These are phyloP conservation scores for Sutorius australiensis DNA, from an alignment of 768 basidiomycete species.

Conservation along the genomic window DNA sequence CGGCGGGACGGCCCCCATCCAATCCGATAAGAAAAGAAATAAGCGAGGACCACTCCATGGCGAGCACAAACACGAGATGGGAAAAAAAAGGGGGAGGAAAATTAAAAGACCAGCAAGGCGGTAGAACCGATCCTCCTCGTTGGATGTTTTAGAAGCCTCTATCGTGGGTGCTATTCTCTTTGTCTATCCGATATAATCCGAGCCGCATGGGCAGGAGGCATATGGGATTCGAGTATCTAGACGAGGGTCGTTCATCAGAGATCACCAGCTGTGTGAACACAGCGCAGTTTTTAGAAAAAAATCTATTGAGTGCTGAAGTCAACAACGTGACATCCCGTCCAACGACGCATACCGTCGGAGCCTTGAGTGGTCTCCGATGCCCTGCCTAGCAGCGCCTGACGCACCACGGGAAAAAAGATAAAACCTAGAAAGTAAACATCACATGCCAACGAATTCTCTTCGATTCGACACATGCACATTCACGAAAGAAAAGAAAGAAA, in stretches of 20 bases:
- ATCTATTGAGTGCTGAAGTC: background rate
- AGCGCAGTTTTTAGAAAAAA: background rate
- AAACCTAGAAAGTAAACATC: background rate
- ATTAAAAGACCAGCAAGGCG: background rate
- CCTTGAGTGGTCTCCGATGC: conserved; percentile 3
- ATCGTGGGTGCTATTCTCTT: background rate
- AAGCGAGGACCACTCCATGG: background rate
- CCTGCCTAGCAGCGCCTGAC: background rate
- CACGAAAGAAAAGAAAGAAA: background rate
- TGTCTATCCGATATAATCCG: background rate
- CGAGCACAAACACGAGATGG: background rate
- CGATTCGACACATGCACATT: background rate
- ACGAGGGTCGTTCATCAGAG: background rate
- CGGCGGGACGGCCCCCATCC: background rate
- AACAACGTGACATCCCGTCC: conserved; percentile 11
- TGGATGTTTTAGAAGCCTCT: background rate
- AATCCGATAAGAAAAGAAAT: background rate
- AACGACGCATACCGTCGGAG: background rate
- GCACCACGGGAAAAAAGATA: background rate
- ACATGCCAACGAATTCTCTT: background rate
- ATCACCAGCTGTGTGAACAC: background rate
- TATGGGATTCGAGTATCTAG: background rate
- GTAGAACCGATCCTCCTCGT: background rate
- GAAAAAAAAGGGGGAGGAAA: background rate
- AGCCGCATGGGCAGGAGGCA: background rate